These are phyloP conservation scores for Nothophaeocryptopus gaeumannii DNA, from an alignment of 2,329 filamentous ascomycete genomes.

Conservation along the genomic window DNA sequence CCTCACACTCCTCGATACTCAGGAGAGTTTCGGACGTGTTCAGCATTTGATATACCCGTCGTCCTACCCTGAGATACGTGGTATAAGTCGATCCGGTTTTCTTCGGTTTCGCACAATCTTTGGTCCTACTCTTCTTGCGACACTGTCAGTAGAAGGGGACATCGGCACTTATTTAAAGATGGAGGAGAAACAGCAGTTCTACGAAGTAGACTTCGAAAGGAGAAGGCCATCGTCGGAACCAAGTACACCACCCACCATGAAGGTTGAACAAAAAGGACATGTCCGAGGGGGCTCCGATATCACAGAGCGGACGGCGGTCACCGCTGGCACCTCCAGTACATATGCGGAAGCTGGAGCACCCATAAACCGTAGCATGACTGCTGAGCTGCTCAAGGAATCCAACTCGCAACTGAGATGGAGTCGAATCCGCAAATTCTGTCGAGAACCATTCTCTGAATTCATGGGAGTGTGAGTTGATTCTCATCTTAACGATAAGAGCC, in stretches of 20 bases:
- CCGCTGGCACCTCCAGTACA: slow-evolving; percentile 10
- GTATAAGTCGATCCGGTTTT: not conserved
- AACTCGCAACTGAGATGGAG: slow-evolving; percentile 51
- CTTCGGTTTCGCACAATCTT: not conserved
- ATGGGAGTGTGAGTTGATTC: slow-evolving; percentile 46
- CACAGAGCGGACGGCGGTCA: slow-evolving; percentile 5
- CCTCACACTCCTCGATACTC: not conserved
- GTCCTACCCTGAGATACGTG: slow-evolving; percentile 3
- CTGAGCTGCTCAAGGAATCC: slow-evolving; percentile 25
- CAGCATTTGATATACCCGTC: slow-evolving; percentile 3
- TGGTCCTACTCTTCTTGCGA: too few relatives aligned
- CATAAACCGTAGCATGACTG: slow-evolving; percentile 31
- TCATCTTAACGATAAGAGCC: slow-evolving; percentile 39
- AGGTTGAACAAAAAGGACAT: too few relatives aligned
- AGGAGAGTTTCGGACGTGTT: not conserved
- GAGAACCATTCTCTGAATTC: slow-evolving; percentile 66
- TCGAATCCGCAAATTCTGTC: slow-evolving; percentile 49
- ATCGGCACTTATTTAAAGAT: too few relatives aligned
- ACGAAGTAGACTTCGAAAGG: too few relatives aligned
- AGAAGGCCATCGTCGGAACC: too few relatives aligned
- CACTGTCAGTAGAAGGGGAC: too few relatives aligned
- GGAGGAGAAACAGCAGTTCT: too few relatives aligned
- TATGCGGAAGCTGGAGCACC: slow-evolving; percentile 26
- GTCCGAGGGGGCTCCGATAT: too few relatives aligned
- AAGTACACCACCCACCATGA: too few relatives aligned